Conservation (phyloP, 345 rosid species). For the Melaleuca alternifolia region DNA sequence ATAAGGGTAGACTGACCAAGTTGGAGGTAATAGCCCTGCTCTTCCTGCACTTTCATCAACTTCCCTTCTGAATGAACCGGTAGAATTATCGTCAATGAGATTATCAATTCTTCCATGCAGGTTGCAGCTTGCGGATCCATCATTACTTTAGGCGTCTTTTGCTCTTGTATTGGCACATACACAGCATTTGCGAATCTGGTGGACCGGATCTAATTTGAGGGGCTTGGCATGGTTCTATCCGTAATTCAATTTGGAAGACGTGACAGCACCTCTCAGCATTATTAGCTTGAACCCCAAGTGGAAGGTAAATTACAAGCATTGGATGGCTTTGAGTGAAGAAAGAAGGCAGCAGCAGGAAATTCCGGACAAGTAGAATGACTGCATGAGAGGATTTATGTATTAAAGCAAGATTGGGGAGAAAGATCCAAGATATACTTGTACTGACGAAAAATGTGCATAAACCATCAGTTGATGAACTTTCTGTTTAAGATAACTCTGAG, state of each 20-base stretch:
- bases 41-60: background rate
- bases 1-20: slow-evolving; percentile 29
- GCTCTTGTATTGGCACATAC: slow-evolving; percentile 57
- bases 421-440: background rate
- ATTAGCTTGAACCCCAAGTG: background rate
- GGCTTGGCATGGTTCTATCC: background rate
- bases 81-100: background rate
- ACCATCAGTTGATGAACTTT: background rate
- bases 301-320: background rate
- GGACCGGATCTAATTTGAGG: slow-evolving; percentile 1
- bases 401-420: background rate
- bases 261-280: background rate
- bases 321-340: background rate
- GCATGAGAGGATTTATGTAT: background rate
- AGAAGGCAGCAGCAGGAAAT: background rate
- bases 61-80: background rate
- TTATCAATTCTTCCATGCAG: slow-evolving; percentile 17
- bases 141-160: slow-evolving; percentile 33
- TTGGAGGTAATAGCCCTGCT: slow-evolving; percentile 32
- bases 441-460: background rate
- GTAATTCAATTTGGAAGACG: background rate
- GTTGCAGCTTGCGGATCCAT: slow-evolving; percentile 34
- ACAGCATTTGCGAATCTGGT: slow-evolving; percentile 47
- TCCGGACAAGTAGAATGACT: background rate
- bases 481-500: background rate